Evolutionary conservation across 331 rosid genomes (phyloP), one percentile per base, ranked within the genome.

Genomic region (Quercus lobata): DNA sequence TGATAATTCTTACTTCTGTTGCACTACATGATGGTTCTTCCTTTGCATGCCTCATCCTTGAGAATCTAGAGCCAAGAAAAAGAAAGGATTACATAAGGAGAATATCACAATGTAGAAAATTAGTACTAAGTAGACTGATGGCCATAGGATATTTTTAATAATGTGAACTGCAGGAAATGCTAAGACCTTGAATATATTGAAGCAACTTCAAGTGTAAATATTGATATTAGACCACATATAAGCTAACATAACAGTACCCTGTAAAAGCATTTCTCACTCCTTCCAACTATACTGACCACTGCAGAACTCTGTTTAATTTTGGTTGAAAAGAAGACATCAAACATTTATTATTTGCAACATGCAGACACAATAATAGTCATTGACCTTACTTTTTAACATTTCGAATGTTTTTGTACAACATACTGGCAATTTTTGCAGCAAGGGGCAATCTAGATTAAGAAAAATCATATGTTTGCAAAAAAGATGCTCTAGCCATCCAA

Each of bases 11-110:
- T 68, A 82, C 92, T 82, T 84, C 80, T 54, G 78, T 68, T 63
- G 65, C 72, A 60, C 73, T 82, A 73, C 80, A 81, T 30, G 85
- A 79, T 57, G 85, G 27, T 72, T 86, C 85, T 79, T 83, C 91
- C 76, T 79, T 82, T 32, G 84, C n/a, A 75, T 32, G 71, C 85
- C 77, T 72, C 90, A 86, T 88, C 72, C 66, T 72, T 75, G 77
- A 74, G 71, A 69, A 81, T 41, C 74, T 35, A 49, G 77, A 3
- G 77, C 27, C 46, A 73, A 18, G 32, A 54, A 58, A 84, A 69
- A 56, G 80, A 68, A 81, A 75, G 70, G 71, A 63, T 37, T 55
- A 49, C 75, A 77, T 62, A 72, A 60, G 72, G 10, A 6, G 76
- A 68, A 68, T 10, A 22, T 10, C 21, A 4, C 11, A 5, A 17